Conservation (phyloP, 495 filamentous ascomycete species). For the Daldinia bambusicola region DNA sequence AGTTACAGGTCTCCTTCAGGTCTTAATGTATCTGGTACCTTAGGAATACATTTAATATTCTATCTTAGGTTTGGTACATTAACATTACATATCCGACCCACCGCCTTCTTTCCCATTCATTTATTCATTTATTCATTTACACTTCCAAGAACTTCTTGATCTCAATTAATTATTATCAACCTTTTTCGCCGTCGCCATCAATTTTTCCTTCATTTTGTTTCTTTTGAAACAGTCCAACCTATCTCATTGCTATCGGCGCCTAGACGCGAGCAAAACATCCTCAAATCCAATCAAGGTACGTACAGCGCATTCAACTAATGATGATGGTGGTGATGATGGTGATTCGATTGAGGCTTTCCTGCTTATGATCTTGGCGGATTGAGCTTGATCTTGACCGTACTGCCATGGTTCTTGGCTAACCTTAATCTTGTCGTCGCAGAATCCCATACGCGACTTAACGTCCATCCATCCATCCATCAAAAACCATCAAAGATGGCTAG, state of each 20-base stretch:
- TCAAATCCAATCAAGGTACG: conserved; percentile 10
- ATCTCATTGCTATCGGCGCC: not conserved
- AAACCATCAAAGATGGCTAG: conserved; percentile 54
- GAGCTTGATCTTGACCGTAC: conserved; percentile 14
- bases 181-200: conserved; percentile 29
- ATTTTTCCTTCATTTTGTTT: conserved; percentile 10
- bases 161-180: conserved; percentile 26
- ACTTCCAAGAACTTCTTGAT: conserved; percentile 19
- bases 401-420: conserved; percentile 29
- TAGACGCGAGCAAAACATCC: conserved; percentile 17
- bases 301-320: conserved; percentile 11
- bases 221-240: conserved; percentile 14
- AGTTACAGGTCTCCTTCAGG: not conserved
- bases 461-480: not conserved
- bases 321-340: not conserved
- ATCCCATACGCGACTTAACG: conserved; percentile 11
- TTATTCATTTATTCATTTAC: conserved; percentile 3
- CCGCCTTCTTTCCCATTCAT: conserved; percentile 32
- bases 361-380: conserved; percentile 16
- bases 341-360: conserved; percentile 22
- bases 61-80: conserved; percentile 1
- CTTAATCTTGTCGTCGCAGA: conserved; percentile 29
- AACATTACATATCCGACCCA: conserved; percentile 32
- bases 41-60: not conserved
- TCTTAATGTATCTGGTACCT: conserved; percentile 1